phyloP scores from a whole-genome alignment of 306 rosid genomes.

The Adenanthera pavonina region DNA sequence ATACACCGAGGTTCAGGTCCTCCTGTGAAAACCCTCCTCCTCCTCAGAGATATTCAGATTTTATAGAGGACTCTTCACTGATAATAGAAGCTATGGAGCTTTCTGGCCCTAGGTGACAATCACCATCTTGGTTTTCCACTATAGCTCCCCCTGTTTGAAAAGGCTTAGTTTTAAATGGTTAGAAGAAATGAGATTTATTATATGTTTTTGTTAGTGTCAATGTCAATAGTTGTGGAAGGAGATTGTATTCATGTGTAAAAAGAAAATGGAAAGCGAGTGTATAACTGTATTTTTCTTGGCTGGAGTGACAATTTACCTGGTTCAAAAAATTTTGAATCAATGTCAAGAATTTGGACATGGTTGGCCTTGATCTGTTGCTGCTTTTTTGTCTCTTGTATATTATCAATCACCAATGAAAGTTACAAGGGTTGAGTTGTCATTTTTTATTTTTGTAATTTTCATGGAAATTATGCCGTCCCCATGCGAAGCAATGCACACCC shows the following conservation, averaged over 20 bases:
- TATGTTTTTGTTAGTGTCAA: conserved; percentile 49
- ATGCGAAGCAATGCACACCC: too few relatives aligned
- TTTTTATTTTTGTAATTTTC: not conserved
- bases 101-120: conserved; percentile 92
- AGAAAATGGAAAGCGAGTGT: conserved; percentile 53
- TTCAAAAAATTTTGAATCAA: conserved; percentile 42
- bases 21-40: conserved; percentile 69
- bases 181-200: conserved; percentile 38
- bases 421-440: not conserved
- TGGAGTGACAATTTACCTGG: conserved; percentile 41
- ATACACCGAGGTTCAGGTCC: conserved; percentile 69
- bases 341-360: conserved; percentile 35
- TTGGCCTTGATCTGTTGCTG: conserved; percentile 4
- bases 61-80: conserved; percentile 88
- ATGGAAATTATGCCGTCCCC: not conserved
- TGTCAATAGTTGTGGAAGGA: conserved; percentile 65
- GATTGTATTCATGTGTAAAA: conserved; percentile 67
- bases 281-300: conserved; percentile 46
- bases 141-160: conserved; percentile 31
- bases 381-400: not conserved
- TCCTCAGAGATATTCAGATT: conserved; percentile 83
- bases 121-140: conserved; percentile 40
- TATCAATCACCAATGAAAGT: not conserved
- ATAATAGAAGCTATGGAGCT: conserved; percentile 98
- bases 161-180: conserved; percentile 39